Conservation (phyloP, 768 basidiomycete genomes). For the Asterophora lycoperdoides region DNA sequence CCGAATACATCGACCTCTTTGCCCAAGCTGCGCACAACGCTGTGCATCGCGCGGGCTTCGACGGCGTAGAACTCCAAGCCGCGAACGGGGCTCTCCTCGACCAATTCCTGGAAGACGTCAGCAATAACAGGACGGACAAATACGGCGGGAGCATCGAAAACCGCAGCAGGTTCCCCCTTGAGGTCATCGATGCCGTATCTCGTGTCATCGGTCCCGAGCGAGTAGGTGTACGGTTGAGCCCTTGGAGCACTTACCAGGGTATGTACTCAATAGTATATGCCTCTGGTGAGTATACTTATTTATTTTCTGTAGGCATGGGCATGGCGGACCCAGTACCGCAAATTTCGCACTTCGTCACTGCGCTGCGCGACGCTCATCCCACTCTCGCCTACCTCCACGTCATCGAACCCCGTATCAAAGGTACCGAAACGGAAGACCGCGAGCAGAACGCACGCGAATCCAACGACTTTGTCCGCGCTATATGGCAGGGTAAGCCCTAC, state of each 20-base stretch:
- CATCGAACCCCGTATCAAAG: constrained; percentile 14
- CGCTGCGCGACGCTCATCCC: constrained; percentile 41
- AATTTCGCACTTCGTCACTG: too few relatives aligned
- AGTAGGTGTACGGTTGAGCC: constrained; percentile 55
- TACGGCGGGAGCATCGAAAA: too few relatives aligned
- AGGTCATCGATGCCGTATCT: constrained; percentile 49
- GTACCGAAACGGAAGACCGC: background rate
- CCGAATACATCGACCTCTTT: constrained; percentile 47
- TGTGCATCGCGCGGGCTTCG: constrained; percentile 59
- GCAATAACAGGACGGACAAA: too few relatives aligned
- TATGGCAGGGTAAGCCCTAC: constrained; percentile 15
- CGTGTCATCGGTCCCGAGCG: constrained; percentile 48
- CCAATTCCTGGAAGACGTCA: constrained; percentile 56
- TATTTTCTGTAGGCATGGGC: background rate
- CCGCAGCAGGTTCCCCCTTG: too few relatives aligned
- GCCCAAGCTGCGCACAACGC: too few relatives aligned
- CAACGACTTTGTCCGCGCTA: constrained; percentile 9
- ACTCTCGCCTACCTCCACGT: constrained; percentile 8
- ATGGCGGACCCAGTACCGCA: constrained; percentile 38
- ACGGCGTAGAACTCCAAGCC: constrained; percentile 51
- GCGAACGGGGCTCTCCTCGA: constrained; percentile 50
- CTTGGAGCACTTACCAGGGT: constrained; percentile 46
- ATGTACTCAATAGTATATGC: constrained; percentile 6
- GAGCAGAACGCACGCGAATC: background rate
- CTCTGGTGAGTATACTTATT: background rate